Evolutionary conservation across 129 eudicot species (phyloP), one percentile per base, ranked within the genome.

Genomic region (Tanacetum coccineum): DNA sequence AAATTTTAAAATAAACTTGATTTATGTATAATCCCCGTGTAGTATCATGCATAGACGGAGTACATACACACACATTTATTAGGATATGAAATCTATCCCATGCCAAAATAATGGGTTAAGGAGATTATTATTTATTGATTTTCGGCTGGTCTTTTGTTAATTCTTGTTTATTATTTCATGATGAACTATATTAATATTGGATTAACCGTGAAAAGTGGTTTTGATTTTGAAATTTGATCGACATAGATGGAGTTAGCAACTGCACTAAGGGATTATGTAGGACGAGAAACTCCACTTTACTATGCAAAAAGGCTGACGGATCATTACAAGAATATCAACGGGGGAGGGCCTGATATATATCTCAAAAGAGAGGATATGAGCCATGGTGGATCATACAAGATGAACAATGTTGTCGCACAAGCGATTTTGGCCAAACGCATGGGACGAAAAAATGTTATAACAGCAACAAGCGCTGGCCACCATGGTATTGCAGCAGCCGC

Each of bases 341-440:
- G 86, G 36, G 69, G 70, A 68, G 89, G 93, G 40, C 93, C 93
- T 3, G 81, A 86, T 22, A 86, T 86, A 65, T 86, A 86, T 78
- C 71, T 86, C 2, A 86, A 86, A 80, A 86, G 94, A 75, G 94
- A 86, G 69, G 94, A 86, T 55, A 86, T 86, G 59, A 60, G 65
- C 74, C 88, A 86, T 39, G 78, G 94, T 42, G 94, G 94, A 62
- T 78, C 89, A 10, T 84, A 86, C 73, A 86, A 86, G 79, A 83
- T 86, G 80, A 83, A 83, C 80, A 86, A 80, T 4, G 86, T 82
- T 20, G 68, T 83, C n/a, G 86, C 88, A 49, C 93, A 83, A 66
- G 89, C 73, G 21, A 73, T 86, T 81, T 72, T 86, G 59, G 89
- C 94, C 48, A 78, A 81, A 51, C 78, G 80, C n/a, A 77, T 86